A percentile compares a stretch with the other conserved stretches of the same genome.
These are phyloP conservation scores for Phytophthora hibernalis DNA, from an alignment of 352 stramenopile genomes.

Conservation along the genomic window DNA sequence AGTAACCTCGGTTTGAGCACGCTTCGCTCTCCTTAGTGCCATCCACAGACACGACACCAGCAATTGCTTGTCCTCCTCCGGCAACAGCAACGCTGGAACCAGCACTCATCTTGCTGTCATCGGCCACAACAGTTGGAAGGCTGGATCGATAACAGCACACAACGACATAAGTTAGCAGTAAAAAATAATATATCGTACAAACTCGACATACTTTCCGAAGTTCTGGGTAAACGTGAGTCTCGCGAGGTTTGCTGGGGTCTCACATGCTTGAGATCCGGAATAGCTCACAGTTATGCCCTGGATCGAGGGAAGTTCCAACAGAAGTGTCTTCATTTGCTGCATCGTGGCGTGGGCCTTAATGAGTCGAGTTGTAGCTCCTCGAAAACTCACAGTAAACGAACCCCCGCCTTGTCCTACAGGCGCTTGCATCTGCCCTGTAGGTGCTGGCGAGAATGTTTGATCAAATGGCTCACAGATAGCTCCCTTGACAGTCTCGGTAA, in stretches of 20 bases:
- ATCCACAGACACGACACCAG: slow-evolving; percentile 40
- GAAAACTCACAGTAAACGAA: slow-evolving; percentile 65
- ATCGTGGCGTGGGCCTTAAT: slow-evolving; percentile 60
- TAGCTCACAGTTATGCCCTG: slow-evolving; percentile 62
- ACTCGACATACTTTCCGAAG: slow-evolving; percentile 72
- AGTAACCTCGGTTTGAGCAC: slow-evolving; percentile 73
- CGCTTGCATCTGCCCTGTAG: slow-evolving; percentile 51
- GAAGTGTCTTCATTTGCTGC: slow-evolving; percentile 39
- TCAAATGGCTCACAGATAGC: slow-evolving; percentile 59
- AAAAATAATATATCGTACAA: neutral
- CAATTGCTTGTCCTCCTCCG: slow-evolving; percentile 25
- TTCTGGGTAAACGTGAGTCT: slow-evolving; percentile 82
- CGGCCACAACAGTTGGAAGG: slow-evolving; percentile 62
- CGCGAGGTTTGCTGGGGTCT: slow-evolving; percentile 68
- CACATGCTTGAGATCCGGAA: slow-evolving; percentile 64
- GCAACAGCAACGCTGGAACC: slow-evolving; percentile 47
- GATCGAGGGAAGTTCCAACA: slow-evolving; percentile 57
- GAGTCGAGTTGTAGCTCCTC: slow-evolving; percentile 64
- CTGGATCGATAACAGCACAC: slow-evolving; percentile 33
- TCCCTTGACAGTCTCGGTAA: slow-evolving; percentile 64
- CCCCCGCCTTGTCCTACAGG: slow-evolving; percentile 55
- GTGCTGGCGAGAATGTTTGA: slow-evolving; percentile 51
- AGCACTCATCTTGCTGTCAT: slow-evolving; percentile 37
- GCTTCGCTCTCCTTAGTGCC: slow-evolving; percentile 74
- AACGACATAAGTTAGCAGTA: slow-evolving; percentile 5